These are phyloP conservation scores for Eucalyptus curtisii DNA, from an alignment of 345 rosid species.

Conservation along the genomic window DNA sequence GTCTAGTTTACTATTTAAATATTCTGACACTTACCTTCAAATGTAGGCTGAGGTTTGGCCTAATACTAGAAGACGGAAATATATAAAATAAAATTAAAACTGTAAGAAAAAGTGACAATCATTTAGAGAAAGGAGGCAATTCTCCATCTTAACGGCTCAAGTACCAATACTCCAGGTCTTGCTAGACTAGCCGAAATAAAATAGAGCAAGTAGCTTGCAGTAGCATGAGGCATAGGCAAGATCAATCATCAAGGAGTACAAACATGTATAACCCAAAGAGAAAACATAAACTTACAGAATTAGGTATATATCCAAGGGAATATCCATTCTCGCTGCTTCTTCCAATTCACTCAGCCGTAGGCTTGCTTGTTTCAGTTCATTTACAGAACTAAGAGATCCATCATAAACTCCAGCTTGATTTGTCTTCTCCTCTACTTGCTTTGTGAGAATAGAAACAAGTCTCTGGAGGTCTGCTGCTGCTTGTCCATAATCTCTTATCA, in stretches of 20 bases:
- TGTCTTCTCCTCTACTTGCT: slow-evolving; percentile 53
- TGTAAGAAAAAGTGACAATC: not conserved
- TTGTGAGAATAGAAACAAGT: slow-evolving; percentile 37
- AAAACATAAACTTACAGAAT: slow-evolving; percentile 62
- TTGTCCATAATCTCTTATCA: slow-evolving; percentile 82
- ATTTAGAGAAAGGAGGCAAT: not conserved
- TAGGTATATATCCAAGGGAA: slow-evolving; percentile 67
- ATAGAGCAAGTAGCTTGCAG: not conserved
- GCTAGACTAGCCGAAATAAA: not conserved
- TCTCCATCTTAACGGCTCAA: not conserved
- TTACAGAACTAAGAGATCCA: slow-evolving; percentile 29
- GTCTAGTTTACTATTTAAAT: not conserved
- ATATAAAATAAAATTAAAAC: not conserved
- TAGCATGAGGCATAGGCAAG: not conserved
- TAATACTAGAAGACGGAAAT: not conserved
- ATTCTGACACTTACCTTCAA: not conserved
- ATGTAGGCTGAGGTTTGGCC: not conserved
- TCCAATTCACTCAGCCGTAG: slow-evolving; percentile 46
- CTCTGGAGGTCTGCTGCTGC: slow-evolving; percentile 74
- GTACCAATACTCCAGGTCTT: not conserved
- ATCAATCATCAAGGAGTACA: not conserved
- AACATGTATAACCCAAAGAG: not conserved
- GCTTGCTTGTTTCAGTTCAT: slow-evolving; percentile 61
- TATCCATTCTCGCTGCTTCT: slow-evolving; percentile 70
- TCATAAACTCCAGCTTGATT: slow-evolving; percentile 32